Base-by-base conservation (phyloP, 169 alveolate species). In the Cyclospora cayetanensis region DNA sequence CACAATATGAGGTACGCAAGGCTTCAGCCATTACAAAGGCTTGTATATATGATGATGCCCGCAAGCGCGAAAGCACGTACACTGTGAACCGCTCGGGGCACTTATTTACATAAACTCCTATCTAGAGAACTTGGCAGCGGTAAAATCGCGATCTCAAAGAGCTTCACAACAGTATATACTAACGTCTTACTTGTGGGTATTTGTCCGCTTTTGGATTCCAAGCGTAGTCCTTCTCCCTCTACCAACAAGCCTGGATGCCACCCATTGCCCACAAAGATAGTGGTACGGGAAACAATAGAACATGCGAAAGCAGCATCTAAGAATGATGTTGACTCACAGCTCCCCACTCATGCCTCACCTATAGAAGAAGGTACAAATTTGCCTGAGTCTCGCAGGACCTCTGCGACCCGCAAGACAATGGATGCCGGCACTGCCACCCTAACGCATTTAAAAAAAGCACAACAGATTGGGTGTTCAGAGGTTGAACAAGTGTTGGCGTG, bases 341-440 rank as follows among this genome's bases (percentile, higher is more conserved):
- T 0, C 43, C 20, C 11, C 41, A 29, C 11, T 25, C 43, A 7
- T 29, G 43, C 31, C 86, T 29, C 46, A 76, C 86, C 86, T 15
- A 76, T 76, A 20, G 86, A 76, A 2, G 53, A 66, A 4, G 50
- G 42, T 25, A 43, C 46, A 43, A 76, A 76, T 27, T 76, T 46
- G 15, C 86, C 86, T 31, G 86, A 41, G 46, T 76, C 86, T 22
- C 86, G n/a, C 27, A 76, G 68, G 31, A 66, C 42, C 15, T 76
- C 68, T 12, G 86, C 86, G 27, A 76, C 86, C 68, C 86, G 86
- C 5, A 39, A 66, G 46, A 76, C 68, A 15, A 76, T 43, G 0
- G 86, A 1, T 25, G 86, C 41, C 37, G 86, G 86, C 68, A 76
- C 12, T 22, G 86, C 86, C 41, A 76, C 68, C 86, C 86, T 76